These are phyloP conservation scores for Lactarius akahatsu DNA, from an alignment of 768 basidiomycete species.

Conservation along the genomic window DNA sequence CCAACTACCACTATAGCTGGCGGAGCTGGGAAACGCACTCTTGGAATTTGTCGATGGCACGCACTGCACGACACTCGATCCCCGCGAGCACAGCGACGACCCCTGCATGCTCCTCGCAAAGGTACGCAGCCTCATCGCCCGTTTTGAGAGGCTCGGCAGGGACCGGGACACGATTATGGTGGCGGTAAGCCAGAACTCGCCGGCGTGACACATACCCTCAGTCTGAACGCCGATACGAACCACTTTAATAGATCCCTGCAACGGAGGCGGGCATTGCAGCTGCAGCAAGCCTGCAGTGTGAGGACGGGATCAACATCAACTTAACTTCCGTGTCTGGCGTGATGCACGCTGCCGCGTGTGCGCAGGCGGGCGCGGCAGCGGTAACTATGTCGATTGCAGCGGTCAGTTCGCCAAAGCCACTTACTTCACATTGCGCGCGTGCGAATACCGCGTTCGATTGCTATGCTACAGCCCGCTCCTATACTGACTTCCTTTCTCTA, in stretches of 20 bases:
- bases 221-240: not conserved
- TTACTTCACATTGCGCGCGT: not conserved
- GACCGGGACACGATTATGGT: slow-evolving; percentile 45
- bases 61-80: slow-evolving; percentile 51
- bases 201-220: not conserved
- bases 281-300: slow-evolving; percentile 41
- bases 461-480: not conserved
- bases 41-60: slow-evolving; percentile 47
- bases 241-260: slow-evolving; percentile 49
- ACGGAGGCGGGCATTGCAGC: slow-evolving; percentile 55
- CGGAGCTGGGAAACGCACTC: slow-evolving; percentile 49
- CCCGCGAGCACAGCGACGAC: slow-evolving; percentile 41
- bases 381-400: slow-evolving; percentile 51
- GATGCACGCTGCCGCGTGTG: slow-evolving; percentile 56
- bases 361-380: slow-evolving; percentile 48
- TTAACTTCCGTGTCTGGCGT: slow-evolving; percentile 52
- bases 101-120: slow-evolving; percentile 41
- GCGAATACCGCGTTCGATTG: not conserved
- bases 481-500: not conserved
- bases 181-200: slow-evolving; percentile 42
- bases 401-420: slow-evolving; percentile 38
- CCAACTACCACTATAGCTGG: slow-evolving; percentile 39
- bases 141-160: slow-evolving; percentile 45
- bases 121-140: slow-evolving; percentile 42
- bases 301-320: slow-evolving; percentile 48